phyloP scores from a whole-genome alignment of 768 basidiomycete species.

The Tulasnella sp. region DNA sequence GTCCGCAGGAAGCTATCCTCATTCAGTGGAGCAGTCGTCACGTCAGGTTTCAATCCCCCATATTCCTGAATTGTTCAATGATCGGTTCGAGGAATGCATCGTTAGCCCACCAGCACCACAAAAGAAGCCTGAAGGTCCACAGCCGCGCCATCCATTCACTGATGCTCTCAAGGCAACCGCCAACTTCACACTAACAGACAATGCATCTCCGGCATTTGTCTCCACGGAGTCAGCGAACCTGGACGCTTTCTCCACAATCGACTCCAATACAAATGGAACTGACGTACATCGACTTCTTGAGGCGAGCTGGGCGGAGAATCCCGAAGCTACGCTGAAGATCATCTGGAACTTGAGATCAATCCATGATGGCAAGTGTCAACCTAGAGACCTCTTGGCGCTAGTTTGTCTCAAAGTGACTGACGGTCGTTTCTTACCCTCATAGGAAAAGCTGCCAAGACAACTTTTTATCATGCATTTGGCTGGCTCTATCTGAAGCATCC shows the following conservation, averaged over 20 bases:
- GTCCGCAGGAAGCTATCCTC: no score
- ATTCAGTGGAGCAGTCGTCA: no score
- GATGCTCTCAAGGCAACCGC: slow-evolving; percentile 35
- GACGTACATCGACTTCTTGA: slow-evolving; percentile 30
- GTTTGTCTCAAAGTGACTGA: neutral
- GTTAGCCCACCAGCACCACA: neutral
- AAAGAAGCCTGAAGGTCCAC: neutral
- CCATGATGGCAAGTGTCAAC: slow-evolving; percentile 41
- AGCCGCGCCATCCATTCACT: slow-evolving; percentile 34
- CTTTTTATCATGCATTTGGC: slow-evolving; percentile 46
- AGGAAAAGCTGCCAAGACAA: slow-evolving; percentile 40
- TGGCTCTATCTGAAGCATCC: slow-evolving; percentile 61
- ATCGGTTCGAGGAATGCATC: slow-evolving; percentile 37
- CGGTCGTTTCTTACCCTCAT: neutral
- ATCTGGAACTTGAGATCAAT: slow-evolving; percentile 61
- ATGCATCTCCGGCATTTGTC: slow-evolving; percentile 37
- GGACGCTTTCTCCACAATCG: slow-evolving; percentile 43
- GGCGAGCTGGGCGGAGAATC: slow-evolving; percentile 46
- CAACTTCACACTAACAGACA: slow-evolving; percentile 38
- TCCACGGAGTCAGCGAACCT: slow-evolving; percentile 42
- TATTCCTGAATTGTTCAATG: slow-evolving; percentile 45
- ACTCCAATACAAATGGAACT: slow-evolving; percentile 18
- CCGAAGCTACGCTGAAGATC: slow-evolving; percentile 43
- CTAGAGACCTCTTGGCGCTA: neutral
- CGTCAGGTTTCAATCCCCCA: slow-evolving; percentile 36